A percentile compares a stretch with the other conserved stretches of the same genome.
Conservation (phyloP, 805 yeast genomes). For the Zygoascus flipseniorum region DNA sequence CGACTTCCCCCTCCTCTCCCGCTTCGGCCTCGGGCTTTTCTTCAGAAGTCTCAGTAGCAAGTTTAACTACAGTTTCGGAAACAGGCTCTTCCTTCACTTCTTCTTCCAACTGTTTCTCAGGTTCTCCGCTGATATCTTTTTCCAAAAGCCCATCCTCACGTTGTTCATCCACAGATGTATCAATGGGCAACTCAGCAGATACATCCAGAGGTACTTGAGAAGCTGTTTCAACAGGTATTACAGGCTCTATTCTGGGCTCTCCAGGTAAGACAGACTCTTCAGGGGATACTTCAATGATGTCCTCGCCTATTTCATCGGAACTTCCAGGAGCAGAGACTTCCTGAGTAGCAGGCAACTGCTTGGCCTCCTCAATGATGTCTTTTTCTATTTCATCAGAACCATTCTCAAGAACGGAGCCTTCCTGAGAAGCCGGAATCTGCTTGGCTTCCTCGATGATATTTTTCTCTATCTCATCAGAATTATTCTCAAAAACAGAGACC, state of each 20-base stretch:
- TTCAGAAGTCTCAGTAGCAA: neutral
- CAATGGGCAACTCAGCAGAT: neutral
- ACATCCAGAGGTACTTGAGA: neutral
- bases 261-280: neutral
- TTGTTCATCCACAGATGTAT: neutral
- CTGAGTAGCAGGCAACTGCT: too few species aligned
- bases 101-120: neutral
- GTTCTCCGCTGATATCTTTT: neutral
- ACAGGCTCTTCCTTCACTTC: constrained; percentile 1
- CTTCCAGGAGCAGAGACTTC: neutral
- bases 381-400: neutral
- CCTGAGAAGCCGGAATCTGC: neutral
- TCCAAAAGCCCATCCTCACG: neutral
- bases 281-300: neutral
- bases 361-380: neutral
- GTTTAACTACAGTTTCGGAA: neutral
- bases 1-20: constrained; percentile 8
- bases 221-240: neutral
- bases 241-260: neutral
- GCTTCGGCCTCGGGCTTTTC: constrained; percentile 5
- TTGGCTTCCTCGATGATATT: neutral
- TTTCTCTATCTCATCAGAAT: neutral
- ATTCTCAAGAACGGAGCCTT: neutral
- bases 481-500: too few species aligned
- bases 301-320: neutral